Evolutionary conservation across 2,329 filamentous ascomycete species (phyloP).

Genomic region (Aspergillus candidus): DNA sequence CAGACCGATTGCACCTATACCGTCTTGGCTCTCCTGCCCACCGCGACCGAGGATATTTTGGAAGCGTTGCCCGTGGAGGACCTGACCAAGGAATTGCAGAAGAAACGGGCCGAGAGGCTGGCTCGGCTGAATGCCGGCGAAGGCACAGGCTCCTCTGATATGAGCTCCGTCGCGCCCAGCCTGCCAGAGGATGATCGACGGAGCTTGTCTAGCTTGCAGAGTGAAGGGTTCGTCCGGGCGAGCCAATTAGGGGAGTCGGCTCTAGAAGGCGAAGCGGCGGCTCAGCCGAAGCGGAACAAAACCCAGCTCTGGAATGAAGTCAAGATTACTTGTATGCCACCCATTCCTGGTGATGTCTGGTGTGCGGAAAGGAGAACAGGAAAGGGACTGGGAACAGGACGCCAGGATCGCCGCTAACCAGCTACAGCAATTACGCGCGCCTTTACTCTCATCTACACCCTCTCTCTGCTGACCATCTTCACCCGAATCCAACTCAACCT

Average conservation of each 20-base stretch:
- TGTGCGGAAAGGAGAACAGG: not conserved
- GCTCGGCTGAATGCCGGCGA: conserved; percentile 53
- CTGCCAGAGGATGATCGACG: conserved; percentile 75
- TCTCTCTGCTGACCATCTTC: conserved; percentile 81
- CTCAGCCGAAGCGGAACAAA: conserved; percentile 68
- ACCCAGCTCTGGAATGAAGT: conserved; percentile 95
- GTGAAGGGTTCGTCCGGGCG: conserved; percentile 75
- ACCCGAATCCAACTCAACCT: conserved; percentile 96
- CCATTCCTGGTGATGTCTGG: not conserved
- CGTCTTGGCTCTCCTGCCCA: conserved; percentile 88
- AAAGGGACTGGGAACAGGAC: no score
- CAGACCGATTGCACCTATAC: conserved; percentile 98
- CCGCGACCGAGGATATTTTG: conserved; percentile 82
- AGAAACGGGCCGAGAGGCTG: conserved; percentile 74
- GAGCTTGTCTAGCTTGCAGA: conserved; percentile 69
- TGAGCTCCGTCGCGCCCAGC: conserved; percentile 56
- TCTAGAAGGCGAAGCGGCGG: conserved; percentile 42
- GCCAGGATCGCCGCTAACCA: no score
- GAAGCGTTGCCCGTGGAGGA: conserved; percentile 84
- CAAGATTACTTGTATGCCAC: conserved; percentile 75
- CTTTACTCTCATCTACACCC: conserved; percentile 86
- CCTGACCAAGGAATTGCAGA: conserved; percentile 87
- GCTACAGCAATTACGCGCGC: conserved; percentile 74
- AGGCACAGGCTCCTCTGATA: conserved; percentile 48
- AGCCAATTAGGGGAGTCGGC: conserved; percentile 64